Percentiles rank a stretch among this genome's conserved stretches.
Conservation (phyloP, 306 rosid species). For the Quercus parvula region DNA sequence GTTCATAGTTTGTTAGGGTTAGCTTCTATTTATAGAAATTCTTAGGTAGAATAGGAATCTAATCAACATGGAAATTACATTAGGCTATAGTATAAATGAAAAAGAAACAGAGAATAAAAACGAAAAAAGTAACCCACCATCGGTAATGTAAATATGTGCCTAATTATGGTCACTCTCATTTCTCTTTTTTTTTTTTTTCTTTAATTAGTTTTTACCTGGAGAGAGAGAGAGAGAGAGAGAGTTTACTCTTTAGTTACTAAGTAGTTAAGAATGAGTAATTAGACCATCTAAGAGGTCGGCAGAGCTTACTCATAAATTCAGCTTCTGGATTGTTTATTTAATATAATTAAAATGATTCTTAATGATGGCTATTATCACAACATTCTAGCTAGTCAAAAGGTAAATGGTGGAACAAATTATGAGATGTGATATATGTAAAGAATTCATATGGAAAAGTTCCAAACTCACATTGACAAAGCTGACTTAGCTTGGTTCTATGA, state of each 20-base stretch:
- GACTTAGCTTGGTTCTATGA: background rate
- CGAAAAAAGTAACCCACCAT: too few species aligned
- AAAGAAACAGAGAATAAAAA: too few species aligned
- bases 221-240: too few species aligned
- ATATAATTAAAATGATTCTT: background rate
- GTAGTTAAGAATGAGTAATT: too few species aligned
- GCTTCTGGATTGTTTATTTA: too few species aligned
- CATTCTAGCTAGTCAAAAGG: background rate
- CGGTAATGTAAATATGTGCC: background rate
- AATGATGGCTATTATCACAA: background rate
- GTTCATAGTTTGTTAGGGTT: background rate
- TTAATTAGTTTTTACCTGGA: too few species aligned
- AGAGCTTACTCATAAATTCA: too few species aligned
- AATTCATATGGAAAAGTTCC: background rate
- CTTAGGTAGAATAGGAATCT: background rate
- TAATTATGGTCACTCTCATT: background rate
- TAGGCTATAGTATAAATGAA: too few species aligned
- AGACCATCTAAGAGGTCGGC: too few species aligned
- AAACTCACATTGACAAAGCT: background rate
- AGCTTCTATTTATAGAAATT: background rate
- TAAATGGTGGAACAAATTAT: background rate
- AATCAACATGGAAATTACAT: background rate
- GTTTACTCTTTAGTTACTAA: too few species aligned
- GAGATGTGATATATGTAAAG: background rate
- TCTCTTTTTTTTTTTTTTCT: rapidly evolving